A percentile compares a stretch with the other conserved stretches of the same genome.
These are phyloP conservation scores for Millerozyma miso DNA, from an alignment of 805 yeast genomes.

Conservation along the genomic window DNA sequence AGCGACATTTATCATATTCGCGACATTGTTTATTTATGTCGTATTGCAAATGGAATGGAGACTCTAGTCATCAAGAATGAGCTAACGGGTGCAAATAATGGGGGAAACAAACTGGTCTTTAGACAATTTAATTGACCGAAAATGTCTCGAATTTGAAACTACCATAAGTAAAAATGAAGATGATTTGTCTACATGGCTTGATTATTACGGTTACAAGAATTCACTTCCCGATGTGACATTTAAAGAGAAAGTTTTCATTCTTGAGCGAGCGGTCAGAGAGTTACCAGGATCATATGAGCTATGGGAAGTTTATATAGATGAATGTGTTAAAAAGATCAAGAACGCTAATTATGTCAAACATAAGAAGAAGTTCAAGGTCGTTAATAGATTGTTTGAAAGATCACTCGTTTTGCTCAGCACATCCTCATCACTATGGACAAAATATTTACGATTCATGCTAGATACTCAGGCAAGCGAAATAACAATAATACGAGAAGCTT, in stretches of 20 bases:
- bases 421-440: constrained; percentile 50
- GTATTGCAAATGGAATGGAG: neutral
- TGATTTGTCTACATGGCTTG: constrained; percentile 40
- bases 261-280: constrained; percentile 47
- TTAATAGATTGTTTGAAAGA: constrained; percentile 44
- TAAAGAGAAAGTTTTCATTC: constrained; percentile 41
- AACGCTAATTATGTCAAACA: constrained; percentile 23
- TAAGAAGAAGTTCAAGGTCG: constrained; percentile 25
- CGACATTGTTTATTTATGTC: neutral
- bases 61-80: neutral
- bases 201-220: constrained; percentile 37
- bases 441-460: constrained; percentile 43
- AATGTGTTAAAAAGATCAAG: constrained; percentile 29
- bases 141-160: constrained; percentile 34
- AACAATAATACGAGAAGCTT: constrained; percentile 36
- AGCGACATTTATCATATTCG: neutral
- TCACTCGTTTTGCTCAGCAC: constrained; percentile 40
- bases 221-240: constrained; percentile 12
- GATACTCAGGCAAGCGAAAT: constrained; percentile 26
- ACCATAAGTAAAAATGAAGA: constrained; percentile 29
- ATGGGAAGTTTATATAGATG: constrained; percentile 49
- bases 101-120: constrained; percentile 9
- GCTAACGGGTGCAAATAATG: neutral
- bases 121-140: constrained; percentile 12
- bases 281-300: constrained; percentile 47